Evolutionary conservation across 2,329 filamentous ascomycete genomes (phyloP).

Genomic region (Cytospora schulzeri): DNA sequence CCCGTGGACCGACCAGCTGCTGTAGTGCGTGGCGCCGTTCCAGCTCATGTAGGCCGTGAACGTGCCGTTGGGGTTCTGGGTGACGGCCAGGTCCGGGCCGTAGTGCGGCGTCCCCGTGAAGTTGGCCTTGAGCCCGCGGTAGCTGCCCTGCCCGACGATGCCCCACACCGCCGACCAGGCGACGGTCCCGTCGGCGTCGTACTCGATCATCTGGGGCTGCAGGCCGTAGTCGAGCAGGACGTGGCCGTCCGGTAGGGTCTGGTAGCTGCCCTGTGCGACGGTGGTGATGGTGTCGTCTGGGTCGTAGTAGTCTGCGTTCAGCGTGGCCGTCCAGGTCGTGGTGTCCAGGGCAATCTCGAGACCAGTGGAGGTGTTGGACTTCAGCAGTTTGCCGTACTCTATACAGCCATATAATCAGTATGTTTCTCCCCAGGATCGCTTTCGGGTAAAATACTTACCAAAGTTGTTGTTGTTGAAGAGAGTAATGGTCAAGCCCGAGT

Average conservation of each 20-base stretch:
- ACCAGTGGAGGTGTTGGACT: slow-evolving; percentile 14
- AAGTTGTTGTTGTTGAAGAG: slow-evolving; percentile 24
- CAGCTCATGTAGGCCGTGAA: slow-evolving; percentile 20
- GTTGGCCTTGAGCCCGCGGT: slow-evolving; percentile 15
- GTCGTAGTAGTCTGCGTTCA: slow-evolving; percentile 18
- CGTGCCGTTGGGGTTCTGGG: background rate
- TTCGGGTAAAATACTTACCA: background rate
- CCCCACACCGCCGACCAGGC: slow-evolving; percentile 19
- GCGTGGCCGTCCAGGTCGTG: slow-evolving; percentile 11
- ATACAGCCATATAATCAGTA: background rate
- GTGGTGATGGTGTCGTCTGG: slow-evolving; percentile 9
- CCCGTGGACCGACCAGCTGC: slow-evolving; percentile 13
- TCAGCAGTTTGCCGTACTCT: slow-evolving; percentile 15
- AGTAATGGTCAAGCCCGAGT: slow-evolving; percentile 15
- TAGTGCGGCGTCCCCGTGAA: slow-evolving; percentile 9
- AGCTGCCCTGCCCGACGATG: slow-evolving; percentile 7
- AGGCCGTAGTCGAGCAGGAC: slow-evolving; percentile 32
- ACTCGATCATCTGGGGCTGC: slow-evolving; percentile 21
- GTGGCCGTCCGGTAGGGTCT: slow-evolving; percentile 24
- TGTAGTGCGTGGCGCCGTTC: slow-evolving; percentile 18
- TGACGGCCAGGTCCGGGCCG: slow-evolving; percentile 8
- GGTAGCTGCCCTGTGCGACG: slow-evolving; percentile 15
- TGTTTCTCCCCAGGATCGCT: background rate
- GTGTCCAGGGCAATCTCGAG: slow-evolving; percentile 19
- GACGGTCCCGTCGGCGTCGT: slow-evolving; percentile 3